Evolutionary conservation across 2,329 filamentous ascomycete genomes (phyloP).

Genomic region (Aspergillus candidus): DNA sequence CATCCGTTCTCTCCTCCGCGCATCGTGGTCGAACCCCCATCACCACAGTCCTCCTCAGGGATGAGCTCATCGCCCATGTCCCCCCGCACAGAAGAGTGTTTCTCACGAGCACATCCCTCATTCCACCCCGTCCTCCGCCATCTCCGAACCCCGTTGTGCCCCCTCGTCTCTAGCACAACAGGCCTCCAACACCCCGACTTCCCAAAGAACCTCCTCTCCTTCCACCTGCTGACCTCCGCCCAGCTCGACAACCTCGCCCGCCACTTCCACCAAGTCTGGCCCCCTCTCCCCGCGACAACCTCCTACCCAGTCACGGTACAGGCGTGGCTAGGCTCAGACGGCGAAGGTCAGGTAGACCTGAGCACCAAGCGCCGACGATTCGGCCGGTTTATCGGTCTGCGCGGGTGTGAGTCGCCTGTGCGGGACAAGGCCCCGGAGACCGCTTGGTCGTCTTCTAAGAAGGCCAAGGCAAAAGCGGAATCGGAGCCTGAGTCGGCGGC

Average conservation of each 20-base stretch:
- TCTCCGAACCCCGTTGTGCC: slow-evolving; percentile 26
- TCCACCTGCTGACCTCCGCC: slow-evolving; percentile 35
- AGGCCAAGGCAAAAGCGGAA: too few relatives aligned
- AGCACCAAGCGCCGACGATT: slow-evolving; percentile 37
- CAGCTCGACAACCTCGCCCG: slow-evolving; percentile 39
- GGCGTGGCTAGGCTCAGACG: slow-evolving; percentile 24
- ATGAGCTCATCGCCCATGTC: too few relatives aligned
- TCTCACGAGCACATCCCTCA: neutral
- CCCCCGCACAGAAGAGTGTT: too few relatives aligned
- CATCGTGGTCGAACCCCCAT: slow-evolving; percentile 1
- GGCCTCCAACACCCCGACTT: slow-evolving; percentile 35
- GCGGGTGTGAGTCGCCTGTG: slow-evolving; percentile 29
- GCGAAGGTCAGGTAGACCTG: slow-evolving; percentile 22
- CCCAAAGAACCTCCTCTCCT: slow-evolving; percentile 33
- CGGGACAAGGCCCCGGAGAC: neutral
- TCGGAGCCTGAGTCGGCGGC: slow-evolving; percentile 5
- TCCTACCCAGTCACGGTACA: slow-evolving; percentile 30
- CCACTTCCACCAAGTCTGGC: slow-evolving; percentile 39
- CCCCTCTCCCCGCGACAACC: slow-evolving; percentile 25
- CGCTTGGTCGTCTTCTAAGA: too few relatives aligned
- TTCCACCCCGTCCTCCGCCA: slow-evolving; percentile 19
- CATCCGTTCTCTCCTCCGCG: neutral
- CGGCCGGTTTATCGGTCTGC: slow-evolving; percentile 39
- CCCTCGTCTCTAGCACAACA: slow-evolving; percentile 33
- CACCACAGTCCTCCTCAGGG: neutral